These are phyloP conservation scores for Nakaseomyces uthaithaninus DNA, from an alignment of 1,139 yeast species.

Conservation along the genomic window DNA sequence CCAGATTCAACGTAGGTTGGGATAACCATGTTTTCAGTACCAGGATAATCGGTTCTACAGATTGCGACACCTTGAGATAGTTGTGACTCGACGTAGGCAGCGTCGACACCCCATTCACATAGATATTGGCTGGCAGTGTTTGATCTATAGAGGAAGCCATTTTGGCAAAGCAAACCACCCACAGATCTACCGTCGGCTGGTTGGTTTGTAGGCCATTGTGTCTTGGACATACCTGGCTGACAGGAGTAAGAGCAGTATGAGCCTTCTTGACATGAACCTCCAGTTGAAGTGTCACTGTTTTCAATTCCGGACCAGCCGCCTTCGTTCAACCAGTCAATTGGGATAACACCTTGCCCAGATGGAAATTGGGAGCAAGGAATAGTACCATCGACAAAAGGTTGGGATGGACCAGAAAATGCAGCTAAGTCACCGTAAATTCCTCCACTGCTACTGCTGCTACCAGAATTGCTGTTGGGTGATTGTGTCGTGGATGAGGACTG, in stretches of 20 bases:
- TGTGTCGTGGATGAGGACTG: slow-evolving; percentile 20
- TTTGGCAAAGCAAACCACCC: slow-evolving; percentile 68
- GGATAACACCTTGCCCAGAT: slow-evolving; percentile 65
- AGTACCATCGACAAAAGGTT: slow-evolving; percentile 54
- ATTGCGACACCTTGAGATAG: slow-evolving; percentile 55
- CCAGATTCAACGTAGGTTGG: slow-evolving; percentile 67
- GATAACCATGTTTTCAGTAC: slow-evolving; percentile 79
- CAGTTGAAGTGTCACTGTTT: slow-evolving; percentile 52
- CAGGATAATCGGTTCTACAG: slow-evolving; percentile 85
- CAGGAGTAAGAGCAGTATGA: slow-evolving; percentile 79
- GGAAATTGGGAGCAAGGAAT: slow-evolving; percentile 55
- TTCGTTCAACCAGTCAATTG: slow-evolving; percentile 48
- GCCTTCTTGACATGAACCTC: slow-evolving; percentile 63
- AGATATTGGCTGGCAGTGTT: slow-evolving; percentile 51
- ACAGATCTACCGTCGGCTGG: slow-evolving; percentile 69
- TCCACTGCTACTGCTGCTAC: slow-evolving; percentile 32
- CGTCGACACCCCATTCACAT: slow-evolving; percentile 69
- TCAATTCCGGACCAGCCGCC: slow-evolving; percentile 75
- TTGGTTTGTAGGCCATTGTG: slow-evolving; percentile 74
- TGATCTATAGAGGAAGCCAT: slow-evolving; percentile 61
- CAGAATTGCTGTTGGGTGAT: slow-evolving; percentile 23
- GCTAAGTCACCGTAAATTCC: slow-evolving; percentile 50
- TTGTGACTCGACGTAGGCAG: slow-evolving; percentile 53
- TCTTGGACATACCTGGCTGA: slow-evolving; percentile 86
- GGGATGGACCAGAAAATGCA: slow-evolving; percentile 44